Evolutionary conservation across 768 basidiomycete species (phyloP), one percentile per base, ranked within the genome.

Genomic region (Lentinula sp.): DNA sequence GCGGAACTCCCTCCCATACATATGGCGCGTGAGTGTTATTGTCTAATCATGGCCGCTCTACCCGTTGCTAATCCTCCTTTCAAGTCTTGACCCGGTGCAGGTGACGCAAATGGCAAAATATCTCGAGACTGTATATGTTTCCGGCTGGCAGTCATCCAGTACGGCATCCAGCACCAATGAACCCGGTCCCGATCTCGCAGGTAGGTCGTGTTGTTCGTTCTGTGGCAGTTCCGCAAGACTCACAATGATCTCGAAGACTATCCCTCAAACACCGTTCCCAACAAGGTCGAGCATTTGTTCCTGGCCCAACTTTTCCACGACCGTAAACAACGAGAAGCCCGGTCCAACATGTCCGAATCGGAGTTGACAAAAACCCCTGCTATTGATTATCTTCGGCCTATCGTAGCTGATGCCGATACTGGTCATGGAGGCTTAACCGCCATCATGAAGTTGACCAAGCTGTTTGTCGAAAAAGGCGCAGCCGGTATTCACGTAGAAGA

Each of bases 251-350:
- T 16, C 16, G 8, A 59, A 93, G 95, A 98, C 73, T 98, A 98
- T 76, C 97, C 97, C 1, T 96, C 91, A 54, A 98, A 98, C 79
- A 98, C 97, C 21, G 96, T 98, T 1, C 97, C 97, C 2, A 93
- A 93, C 82, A 98, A 98, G 80, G 97, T 98, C 64, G 93, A 98
- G 72, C 97, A 98, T 65, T 82, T 98, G 57, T 98, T 98, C 84
- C 84, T 89, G 81, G 96, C 97, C 0, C 97, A 98, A 72, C 86
- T 98, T 46, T 98, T 98, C 87, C 97, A 99, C 72, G 97, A 99
- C 77, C 89, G 96, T 65, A 98, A 97, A 74, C 96, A 98, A 72
- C 87, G 85, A 59, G 91, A 94, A 70, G 84, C 78, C 6, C 89
- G 93, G 23, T 84, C 88, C 0, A 78, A 69, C 63, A 71, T 95